These are phyloP conservation scores for Cladosporium sp. DNA, from an alignment of 2,329 filamentous ascomycete species.

Conservation along the genomic window DNA sequence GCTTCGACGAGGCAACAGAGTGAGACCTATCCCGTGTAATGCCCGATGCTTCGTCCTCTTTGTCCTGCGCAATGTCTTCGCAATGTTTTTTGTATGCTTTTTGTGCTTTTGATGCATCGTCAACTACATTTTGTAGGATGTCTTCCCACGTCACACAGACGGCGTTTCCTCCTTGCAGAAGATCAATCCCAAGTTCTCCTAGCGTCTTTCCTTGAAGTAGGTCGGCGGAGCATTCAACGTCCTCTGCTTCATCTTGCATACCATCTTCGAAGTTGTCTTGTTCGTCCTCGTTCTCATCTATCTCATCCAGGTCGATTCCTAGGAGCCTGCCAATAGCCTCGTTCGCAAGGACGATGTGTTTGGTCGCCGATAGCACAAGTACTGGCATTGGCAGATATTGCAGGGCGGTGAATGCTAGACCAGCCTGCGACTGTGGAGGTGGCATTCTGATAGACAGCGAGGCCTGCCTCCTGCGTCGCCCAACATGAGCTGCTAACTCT, in stretches of 20 bases:
- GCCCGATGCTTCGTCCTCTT: conserved; percentile 19
- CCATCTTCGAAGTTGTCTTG: conserved; percentile 5
- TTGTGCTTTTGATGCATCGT: conserved; percentile 34
- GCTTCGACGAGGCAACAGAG: conserved; percentile 20
- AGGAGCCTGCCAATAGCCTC: conserved; percentile 69
- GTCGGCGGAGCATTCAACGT: conserved; percentile 48
- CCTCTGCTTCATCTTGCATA: background rate
- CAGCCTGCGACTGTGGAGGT: conserved; percentile 27
- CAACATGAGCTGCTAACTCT: conserved; percentile 15
- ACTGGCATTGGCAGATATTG: conserved; percentile 71
- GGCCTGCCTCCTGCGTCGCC: conserved; percentile 19
- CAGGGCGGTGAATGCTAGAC: conserved; percentile 60
- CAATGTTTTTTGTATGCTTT: conserved; percentile 13
- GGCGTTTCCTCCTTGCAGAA: conserved; percentile 62
- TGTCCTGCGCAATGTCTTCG: conserved; percentile 10
- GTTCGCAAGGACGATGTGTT: conserved; percentile 69
- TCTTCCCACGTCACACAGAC: conserved; percentile 50
- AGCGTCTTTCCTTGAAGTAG: conserved; percentile 62
- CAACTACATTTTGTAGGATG: conserved; percentile 41
- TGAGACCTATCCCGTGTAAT: conserved; percentile 17
- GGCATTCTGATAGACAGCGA: conserved; percentile 33
- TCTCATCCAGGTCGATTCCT: conserved; percentile 47
- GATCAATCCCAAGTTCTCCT: conserved; percentile 67
- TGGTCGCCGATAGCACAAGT: conserved; percentile 63
- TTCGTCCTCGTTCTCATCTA: conserved; percentile 2